Evolutionary conservation across 2,329 filamentous ascomycete species (phyloP).

Genomic region (Tolypocladium endophyticum): DNA sequence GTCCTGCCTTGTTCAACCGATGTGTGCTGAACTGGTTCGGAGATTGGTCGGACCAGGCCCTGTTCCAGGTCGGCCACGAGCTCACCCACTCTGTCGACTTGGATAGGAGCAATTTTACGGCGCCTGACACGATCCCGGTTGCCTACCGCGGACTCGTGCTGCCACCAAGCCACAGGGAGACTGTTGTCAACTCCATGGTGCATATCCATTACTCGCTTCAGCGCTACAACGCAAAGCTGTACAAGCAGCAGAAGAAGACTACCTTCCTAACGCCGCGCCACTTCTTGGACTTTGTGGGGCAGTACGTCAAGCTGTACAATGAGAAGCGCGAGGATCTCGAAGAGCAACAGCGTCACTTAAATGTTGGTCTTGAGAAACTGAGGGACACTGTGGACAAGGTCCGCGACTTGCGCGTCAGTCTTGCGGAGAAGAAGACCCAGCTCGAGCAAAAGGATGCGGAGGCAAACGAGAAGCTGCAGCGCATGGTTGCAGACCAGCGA

Average conservation of each 20-base stretch:
- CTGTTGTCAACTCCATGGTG: slow-evolving; percentile 96
- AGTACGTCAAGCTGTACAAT: slow-evolving; percentile 94
- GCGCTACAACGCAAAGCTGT: slow-evolving; percentile 75
- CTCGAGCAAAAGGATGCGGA: slow-evolving; percentile 89
- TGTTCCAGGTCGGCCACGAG: slow-evolving; percentile 95
- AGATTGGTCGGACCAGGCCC: slow-evolving; percentile 97
- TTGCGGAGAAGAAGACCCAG: slow-evolving; percentile 90
- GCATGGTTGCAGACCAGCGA: slow-evolving; percentile 92
- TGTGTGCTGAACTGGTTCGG: slow-evolving; percentile 99
- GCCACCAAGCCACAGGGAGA: slow-evolving; percentile 81
- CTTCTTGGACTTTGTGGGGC: slow-evolving; percentile 94
- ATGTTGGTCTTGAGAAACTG: slow-evolving; percentile 95
- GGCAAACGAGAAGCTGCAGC: slow-evolving; percentile 93
- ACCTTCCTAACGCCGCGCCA: slow-evolving; percentile 94
- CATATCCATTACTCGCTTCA: slow-evolving; percentile 95
- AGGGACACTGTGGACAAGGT: slow-evolving; percentile 97
- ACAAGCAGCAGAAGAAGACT: slow-evolving; percentile 83
- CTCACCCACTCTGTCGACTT: slow-evolving; percentile 94
- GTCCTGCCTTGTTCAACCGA: slow-evolving; percentile 96
- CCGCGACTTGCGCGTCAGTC: slow-evolving; percentile 75
- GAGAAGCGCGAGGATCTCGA: slow-evolving; percentile 98
- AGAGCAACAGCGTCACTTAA: slow-evolving; percentile 95
- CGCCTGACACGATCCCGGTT: slow-evolving; percentile 85
- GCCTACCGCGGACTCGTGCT: slow-evolving; percentile 78
- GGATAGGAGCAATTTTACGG: slow-evolving; percentile 73